A percentile compares a stretch with the other conserved stretches of the same genome.
These are phyloP conservation scores for Globisporangium mamillatum DNA, from an alignment of 352 stramenopile species.

Conservation along the genomic window DNA sequence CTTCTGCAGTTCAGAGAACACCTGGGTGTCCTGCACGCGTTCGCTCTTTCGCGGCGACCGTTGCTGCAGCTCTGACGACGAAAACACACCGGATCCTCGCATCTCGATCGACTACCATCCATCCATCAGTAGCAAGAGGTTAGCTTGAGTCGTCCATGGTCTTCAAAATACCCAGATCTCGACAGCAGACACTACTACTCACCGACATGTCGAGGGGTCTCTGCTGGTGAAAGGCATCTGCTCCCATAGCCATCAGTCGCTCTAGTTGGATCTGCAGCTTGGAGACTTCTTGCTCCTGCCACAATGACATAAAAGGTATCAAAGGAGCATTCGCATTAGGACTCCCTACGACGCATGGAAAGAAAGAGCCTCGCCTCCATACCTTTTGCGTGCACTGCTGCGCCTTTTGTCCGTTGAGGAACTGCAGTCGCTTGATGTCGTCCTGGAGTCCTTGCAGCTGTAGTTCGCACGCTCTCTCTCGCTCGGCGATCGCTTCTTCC, in stretches of 20 bases:
- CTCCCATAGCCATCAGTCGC: constrained; percentile 37
- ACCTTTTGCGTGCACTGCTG: constrained; percentile 58
- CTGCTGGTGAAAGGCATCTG: constrained; percentile 17
- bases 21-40: constrained; percentile 23
- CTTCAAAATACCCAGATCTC: too few relatives aligned
- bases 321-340: background rate
- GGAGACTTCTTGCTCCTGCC: constrained; percentile 55
- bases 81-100: constrained; percentile 20
- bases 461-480: constrained; percentile 60
- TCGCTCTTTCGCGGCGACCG: constrained; percentile 8
- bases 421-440: constrained; percentile 69
- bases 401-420: constrained; percentile 54
- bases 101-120: constrained; percentile 31
- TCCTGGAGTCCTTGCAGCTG: constrained; percentile 69
- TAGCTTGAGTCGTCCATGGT: background rate
- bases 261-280: constrained; percentile 73
- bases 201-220: constrained; percentile 7
- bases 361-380: background rate
- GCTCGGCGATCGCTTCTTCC: constrained; percentile 65
- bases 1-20: constrained; percentile 44
- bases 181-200: background rate
- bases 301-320: background rate
- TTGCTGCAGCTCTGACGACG: constrained; percentile 5
- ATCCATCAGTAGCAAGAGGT: background rate
- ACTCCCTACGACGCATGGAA: background rate